phyloP scores from a whole-genome alignment of 2,329 filamentous ascomycete species.

The Fonsecaea nubica region DNA sequence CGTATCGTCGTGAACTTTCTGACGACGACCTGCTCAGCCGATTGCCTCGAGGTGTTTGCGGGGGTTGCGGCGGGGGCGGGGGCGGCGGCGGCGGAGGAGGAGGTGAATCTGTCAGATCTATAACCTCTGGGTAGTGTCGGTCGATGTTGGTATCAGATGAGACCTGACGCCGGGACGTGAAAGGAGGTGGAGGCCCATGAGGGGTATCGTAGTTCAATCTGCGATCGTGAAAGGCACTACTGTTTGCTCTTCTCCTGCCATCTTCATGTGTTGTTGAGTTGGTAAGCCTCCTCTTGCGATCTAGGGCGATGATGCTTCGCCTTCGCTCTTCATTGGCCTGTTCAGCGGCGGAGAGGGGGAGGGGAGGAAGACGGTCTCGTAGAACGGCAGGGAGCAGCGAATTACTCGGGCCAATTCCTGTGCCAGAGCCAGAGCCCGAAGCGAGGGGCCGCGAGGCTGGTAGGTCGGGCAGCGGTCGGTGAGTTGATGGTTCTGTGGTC shows the following conservation, averaged over 20 bases:
- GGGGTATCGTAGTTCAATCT: conserved; percentile 31
- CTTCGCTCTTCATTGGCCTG: conserved; percentile 35
- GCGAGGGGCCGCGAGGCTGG: conserved; percentile 17
- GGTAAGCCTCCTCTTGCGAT: conserved; percentile 54
- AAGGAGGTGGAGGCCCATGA: conserved; percentile 43
- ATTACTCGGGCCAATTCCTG: conserved; percentile 16
- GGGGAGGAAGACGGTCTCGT: conserved; percentile 29
- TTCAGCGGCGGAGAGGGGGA: conserved; percentile 26
- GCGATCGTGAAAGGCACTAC: conserved; percentile 33
- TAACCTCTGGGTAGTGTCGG: conserved; percentile 32
- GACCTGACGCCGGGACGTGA: conserved; percentile 38
- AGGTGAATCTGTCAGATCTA: conserved; percentile 41
- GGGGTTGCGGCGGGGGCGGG: conserved; percentile 41
- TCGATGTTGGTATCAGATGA: conserved; percentile 17
- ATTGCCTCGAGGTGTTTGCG: conserved; percentile 31
- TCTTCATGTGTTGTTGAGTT: conserved; percentile 46
- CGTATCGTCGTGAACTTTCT: conserved; percentile 53
- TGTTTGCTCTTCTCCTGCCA: conserved; percentile 39
- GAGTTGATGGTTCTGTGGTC: conserved; percentile 15
- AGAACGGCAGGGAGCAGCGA: conserved; percentile 23
- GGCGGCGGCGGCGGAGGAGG: conserved; percentile 35
- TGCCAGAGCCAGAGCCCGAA: conserved; percentile 6
- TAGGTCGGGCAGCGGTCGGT: conserved; percentile 16
- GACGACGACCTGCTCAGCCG: conserved; percentile 27
- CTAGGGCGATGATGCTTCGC: conserved; percentile 40